These are phyloP conservation scores for Pestalotiopsis sp. DNA, from an alignment of 2,329 filamentous ascomycete species.

Conservation along the genomic window DNA sequence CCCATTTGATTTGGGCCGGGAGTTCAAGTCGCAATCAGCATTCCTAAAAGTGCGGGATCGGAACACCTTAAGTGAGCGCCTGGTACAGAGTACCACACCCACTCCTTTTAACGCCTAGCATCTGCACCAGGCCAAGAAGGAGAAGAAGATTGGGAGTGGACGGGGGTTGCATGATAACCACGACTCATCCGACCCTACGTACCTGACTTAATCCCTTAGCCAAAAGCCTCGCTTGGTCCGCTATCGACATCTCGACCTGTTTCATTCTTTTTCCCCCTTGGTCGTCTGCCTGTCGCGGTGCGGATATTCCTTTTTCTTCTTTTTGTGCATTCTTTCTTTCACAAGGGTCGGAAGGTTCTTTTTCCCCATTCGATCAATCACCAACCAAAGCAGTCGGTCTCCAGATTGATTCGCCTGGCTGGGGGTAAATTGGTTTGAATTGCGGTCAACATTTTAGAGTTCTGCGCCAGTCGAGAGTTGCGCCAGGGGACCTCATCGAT, in stretches of 20 bases:
- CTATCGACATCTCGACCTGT: neutral
- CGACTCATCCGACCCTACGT: neutral
- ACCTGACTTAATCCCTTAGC: neutral
- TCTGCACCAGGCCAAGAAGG: neutral
- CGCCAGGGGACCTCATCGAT: neutral
- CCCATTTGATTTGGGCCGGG: neutral
- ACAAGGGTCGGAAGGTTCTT: neutral
- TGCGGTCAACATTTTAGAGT: neutral
- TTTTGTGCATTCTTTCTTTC: neutral
- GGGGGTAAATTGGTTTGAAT: neutral
- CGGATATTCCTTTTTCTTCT: neutral
- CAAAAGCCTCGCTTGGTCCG: neutral
- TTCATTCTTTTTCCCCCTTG: neutral
- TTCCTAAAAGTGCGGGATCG: neutral
- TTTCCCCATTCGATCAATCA: neutral
- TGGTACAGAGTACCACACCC: neutral
- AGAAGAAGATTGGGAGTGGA: neutral
- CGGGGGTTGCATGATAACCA: neutral
- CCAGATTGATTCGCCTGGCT: neutral
- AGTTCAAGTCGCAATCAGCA: neutral
- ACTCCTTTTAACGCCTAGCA: neutral
- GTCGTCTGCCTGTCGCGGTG: neutral
- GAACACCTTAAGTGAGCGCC: neutral
- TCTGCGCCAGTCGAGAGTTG: neutral
- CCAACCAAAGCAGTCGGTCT: neutral